phyloP scores from a whole-genome alignment of 1,139 yeast species.

The Magnusiomyces fungicola region DNA sequence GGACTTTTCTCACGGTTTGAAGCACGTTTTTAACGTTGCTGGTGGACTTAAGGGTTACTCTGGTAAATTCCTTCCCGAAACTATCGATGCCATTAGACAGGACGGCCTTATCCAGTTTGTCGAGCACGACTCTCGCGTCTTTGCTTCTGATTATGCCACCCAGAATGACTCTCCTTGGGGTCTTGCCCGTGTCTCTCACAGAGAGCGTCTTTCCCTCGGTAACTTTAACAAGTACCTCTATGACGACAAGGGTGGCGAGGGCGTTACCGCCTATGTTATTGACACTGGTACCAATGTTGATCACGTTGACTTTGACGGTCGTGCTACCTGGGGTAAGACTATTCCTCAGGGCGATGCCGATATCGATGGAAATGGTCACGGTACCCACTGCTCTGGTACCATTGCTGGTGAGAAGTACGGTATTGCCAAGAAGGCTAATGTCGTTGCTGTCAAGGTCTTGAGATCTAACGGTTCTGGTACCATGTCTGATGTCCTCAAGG shows the following conservation, averaged over 20 bases:
- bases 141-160: slow-evolving; percentile 52
- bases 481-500: slow-evolving; percentile 43
- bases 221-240: slow-evolving; percentile 76
- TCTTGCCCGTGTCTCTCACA: slow-evolving; percentile 85
- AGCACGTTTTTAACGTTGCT: slow-evolving; percentile 57
- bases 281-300: slow-evolving; percentile 82
- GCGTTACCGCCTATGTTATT: slow-evolving; percentile 78
- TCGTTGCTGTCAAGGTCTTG: slow-evolving; percentile 52
- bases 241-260: slow-evolving; percentile 77
- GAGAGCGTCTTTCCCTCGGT: slow-evolving; percentile 46
- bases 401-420: slow-evolving; percentile 55
- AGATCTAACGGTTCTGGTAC: slow-evolving; percentile 44
- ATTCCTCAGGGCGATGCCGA: slow-evolving; percentile 79
- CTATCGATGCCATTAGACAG: slow-evolving; percentile 46
- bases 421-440: slow-evolving; percentile 54
- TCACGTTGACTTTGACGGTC: slow-evolving; percentile 77
- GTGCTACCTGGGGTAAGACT: slow-evolving; percentile 93
- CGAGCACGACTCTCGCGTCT: slow-evolving; percentile 74
- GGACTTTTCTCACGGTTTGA: slow-evolving; percentile 42
- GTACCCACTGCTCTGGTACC: slow-evolving; percentile 53
- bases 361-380: slow-evolving; percentile 90
- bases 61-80: slow-evolving; percentile 67
- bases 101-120: slow-evolving; percentile 50
- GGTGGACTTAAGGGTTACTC: slow-evolving; percentile 36
- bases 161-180: slow-evolving; percentile 97